Percentiles rank a stretch among this genome's conserved stretches.
Conservation (phyloP, 2,329 filamentous ascomycete species). For the Graphium sp. region DNA sequence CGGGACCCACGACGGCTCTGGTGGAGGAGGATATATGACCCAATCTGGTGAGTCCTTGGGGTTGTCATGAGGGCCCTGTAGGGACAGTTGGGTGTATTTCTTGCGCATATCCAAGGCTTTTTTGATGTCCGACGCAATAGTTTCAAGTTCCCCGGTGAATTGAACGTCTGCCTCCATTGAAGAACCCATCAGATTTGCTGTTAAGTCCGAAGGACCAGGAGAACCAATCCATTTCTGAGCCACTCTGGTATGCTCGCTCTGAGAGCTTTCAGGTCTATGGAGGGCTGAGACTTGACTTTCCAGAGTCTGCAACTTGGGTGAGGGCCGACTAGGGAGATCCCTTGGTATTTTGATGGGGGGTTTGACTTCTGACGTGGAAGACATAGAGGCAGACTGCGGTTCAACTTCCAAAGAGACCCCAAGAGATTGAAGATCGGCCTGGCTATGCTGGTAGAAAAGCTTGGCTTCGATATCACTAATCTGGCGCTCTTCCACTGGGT, state of each 20-base stretch:
- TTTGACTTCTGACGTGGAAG: too few relatives aligned
- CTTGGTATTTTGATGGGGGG: too few relatives aligned
- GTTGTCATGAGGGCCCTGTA: conserved; percentile 70
- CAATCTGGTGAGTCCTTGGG: conserved; percentile 72
- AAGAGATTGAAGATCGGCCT: not conserved
- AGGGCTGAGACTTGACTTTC: too few relatives aligned
- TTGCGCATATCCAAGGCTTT: conserved; percentile 74
- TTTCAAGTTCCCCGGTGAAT: conserved; percentile 67
- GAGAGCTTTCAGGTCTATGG: too few relatives aligned
- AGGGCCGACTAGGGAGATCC: too few relatives aligned
- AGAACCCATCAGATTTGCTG: too few relatives aligned
- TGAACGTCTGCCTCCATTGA: conserved; percentile 59
- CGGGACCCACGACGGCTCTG: conserved; percentile 80
- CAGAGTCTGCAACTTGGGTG: too few relatives aligned
- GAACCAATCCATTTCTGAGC: too few relatives aligned
- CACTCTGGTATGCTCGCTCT: too few relatives aligned
- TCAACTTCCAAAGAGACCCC: too few relatives aligned
- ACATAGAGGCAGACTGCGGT: too few relatives aligned
- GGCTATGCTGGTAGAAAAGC: conserved; percentile 62
- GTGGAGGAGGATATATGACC: conserved; percentile 82
- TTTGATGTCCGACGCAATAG: conserved; percentile 83
- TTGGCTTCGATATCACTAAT: conserved; percentile 92
- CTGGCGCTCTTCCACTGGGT: conserved; percentile 83
- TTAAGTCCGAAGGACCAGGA: too few relatives aligned
- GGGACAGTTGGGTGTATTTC: conserved; percentile 74